Evolutionary conservation across 192 early-diverging fungal genomes (phyloP), one percentile per base, ranked within the genome.

Genomic region (Coemansia sp.): DNA sequence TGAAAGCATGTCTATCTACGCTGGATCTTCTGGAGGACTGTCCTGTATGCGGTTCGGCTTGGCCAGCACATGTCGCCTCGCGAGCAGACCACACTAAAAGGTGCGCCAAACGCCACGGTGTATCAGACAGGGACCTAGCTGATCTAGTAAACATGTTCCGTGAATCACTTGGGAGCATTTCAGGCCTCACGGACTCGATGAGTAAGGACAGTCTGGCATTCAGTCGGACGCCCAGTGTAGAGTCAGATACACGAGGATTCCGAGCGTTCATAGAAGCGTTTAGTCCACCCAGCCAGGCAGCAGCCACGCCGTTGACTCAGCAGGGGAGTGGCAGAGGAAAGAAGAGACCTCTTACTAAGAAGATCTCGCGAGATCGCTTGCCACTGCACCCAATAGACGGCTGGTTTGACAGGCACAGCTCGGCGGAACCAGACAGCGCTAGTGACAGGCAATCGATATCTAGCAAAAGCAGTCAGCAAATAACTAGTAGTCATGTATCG

Each of bases 31-130:
- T 79, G 20, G 47, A 59, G 4, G 64, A 63, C 58, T 79, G 76
- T 18, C 76, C 76, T 1, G 65, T 79, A n/a, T 79, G 76, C 61
- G 71, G 71, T 32, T 32, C 62, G 12, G 35, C 24, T 2, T 79
- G 76, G 76, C 43, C 63, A 12, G 45, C 18, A 10, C 11, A 27
- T 2, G 52, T 15, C 3, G 4, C 34, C n/a, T 45, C 64, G 55
- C 76, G 71, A 27, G 30, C 34, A n/a, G 27, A 18, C 29, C 77
- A 80, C 44, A 52, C 65, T 16, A 67, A 41, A 24, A 58, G 44
- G 15, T 80, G 77, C 24, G 65, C 77, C 4, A 66, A 59, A 15
- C 61, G 52, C 20, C 69, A 70, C 41, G 44, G 65, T 9, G 50
- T 80, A 34, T 61, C 71, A 9, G 40, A 35, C 24, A 63, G 41